Conservation (phyloP, 2,329 filamentous ascomycete species). For the Exophiala sp. region DNA sequence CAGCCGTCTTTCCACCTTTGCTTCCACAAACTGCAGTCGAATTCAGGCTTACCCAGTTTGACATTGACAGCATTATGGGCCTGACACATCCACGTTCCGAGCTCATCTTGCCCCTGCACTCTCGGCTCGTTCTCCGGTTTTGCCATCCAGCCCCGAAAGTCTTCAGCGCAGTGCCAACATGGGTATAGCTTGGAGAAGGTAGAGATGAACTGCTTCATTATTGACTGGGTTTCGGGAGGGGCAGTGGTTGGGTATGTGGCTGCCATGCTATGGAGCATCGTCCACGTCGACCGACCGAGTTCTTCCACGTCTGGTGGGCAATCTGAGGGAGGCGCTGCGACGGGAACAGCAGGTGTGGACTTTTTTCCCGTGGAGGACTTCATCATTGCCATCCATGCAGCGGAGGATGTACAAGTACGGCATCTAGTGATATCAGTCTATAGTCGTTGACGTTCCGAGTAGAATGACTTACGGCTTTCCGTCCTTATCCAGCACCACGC, state of each 20-base stretch:
- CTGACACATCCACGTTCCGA: slow-evolving; percentile 50
- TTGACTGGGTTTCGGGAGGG: slow-evolving; percentile 64
- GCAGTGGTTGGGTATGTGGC: slow-evolving; percentile 77
- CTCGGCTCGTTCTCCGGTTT: slow-evolving; percentile 61
- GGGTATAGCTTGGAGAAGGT: slow-evolving; percentile 86
- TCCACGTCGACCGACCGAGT: slow-evolving; percentile 88
- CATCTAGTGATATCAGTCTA: slow-evolving; percentile 36
- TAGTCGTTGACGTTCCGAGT: not conserved
- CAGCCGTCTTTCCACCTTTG: slow-evolving; percentile 92
- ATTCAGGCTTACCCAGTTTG: slow-evolving; percentile 85
- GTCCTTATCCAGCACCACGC: slow-evolving; percentile 49
- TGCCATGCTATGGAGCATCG: slow-evolving; percentile 84
- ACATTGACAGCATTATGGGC: slow-evolving; percentile 51
- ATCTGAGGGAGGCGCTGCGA: slow-evolving; percentile 45
- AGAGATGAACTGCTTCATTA: slow-evolving; percentile 73
- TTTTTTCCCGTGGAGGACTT: slow-evolving; percentile 34
- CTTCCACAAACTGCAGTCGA: slow-evolving; percentile 88
- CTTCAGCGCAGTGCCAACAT: slow-evolving; percentile 91
- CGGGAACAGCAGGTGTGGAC: slow-evolving; percentile 23
- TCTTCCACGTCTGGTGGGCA: slow-evolving; percentile 88
- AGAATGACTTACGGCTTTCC: slow-evolving; percentile 46
- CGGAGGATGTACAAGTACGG: slow-evolving; percentile 47
- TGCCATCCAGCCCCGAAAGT: slow-evolving; percentile 79
- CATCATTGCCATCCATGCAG: slow-evolving; percentile 46
- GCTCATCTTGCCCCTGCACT: slow-evolving; percentile 49